Base-by-base conservation (phyloP, 164 flowering plant genomes). In the Buxus sempervirens region DNA sequence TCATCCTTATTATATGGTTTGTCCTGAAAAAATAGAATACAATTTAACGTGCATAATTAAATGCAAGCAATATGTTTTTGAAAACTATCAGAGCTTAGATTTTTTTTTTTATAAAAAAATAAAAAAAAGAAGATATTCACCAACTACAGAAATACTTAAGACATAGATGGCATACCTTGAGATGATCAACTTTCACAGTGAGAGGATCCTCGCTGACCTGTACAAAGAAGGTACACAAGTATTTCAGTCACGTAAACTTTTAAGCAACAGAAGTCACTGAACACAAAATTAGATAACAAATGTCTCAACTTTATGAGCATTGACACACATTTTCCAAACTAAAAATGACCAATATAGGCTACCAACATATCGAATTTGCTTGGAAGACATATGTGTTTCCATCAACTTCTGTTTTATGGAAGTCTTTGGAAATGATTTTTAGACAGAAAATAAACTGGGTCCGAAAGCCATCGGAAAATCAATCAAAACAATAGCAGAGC, bases 181-280 rank as follows among this genome's bases (percentile, higher is more conserved):
- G 89, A 80, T 96, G 98, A 79, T 96, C 99, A 62, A 96, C 95
- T 84, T 90, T 92, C 70, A 96, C 99, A 0, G 88, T 91, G n/a
- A 96, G 95, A 22, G 98, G 98, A 65, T 91, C 96, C 80, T 90
- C 99, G 54, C 78, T 78, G 58, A 86, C 98, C 99, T 96, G 88
- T 51, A 78, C 25, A 73, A 26, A 76, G 71, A 41, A 69, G 32
- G 54, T 16, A 32, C 49, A 58, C 20, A 55, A 27, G 21, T 25
- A 62, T 64, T 24, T 68, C 66, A 27, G 12, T 27, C 5, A 32
- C 19, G 58, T 28, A 45, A 62, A 45, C 3, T 9, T 58, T 32
- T 16, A 21, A 45, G 27, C 19, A 60, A 20, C 9, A 38, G 21
- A 49, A 22, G 13, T 23, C 12, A 23, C 10, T 24, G 10, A 5